These are phyloP conservation scores for Saturnispora sekii DNA, from an alignment of 805 yeast genomes.

Conservation along the genomic window DNA sequence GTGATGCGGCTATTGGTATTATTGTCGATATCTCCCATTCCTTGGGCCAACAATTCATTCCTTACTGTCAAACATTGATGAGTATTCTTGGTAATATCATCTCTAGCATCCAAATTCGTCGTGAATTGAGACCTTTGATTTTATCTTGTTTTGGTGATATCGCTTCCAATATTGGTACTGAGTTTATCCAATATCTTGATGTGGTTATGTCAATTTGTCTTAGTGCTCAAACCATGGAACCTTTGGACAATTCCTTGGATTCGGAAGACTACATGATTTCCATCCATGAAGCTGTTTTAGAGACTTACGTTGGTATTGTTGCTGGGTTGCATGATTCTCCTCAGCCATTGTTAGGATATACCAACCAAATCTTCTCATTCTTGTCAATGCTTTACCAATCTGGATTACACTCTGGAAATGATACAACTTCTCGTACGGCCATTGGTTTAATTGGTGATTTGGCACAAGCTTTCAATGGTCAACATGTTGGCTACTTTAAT, in stretches of 20 bases:
- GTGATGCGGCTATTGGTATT: constrained; percentile 86
- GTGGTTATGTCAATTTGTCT: constrained; percentile 73
- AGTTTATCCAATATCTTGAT: constrained; percentile 65
- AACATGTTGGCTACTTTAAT: constrained; percentile 52
- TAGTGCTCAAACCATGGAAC: constrained; percentile 48
- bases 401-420: constrained; percentile 49
- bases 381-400: constrained; percentile 52
- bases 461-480: constrained; percentile 79
- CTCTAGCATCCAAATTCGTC: constrained; percentile 55
- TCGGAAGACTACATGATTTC: constrained; percentile 63
- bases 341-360: constrained; percentile 51
- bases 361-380: constrained; percentile 62
- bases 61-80: constrained; percentile 77
- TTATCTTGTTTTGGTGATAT: constrained; percentile 93
- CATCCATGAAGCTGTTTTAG: constrained; percentile 83
- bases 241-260: constrained; percentile 63
- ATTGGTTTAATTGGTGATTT: constrained; percentile 91
- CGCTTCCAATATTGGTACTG: constrained; percentile 76
- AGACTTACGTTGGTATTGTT: constrained; percentile 90
- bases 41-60: constrained; percentile 60
- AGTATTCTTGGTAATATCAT: constrained; percentile 67
- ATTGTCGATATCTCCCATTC: constrained; percentile 93
- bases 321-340: constrained; percentile 77
- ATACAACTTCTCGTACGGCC: constrained; percentile 68
- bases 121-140: constrained; percentile 79